Conservation (phyloP, 2,329 filamentous ascomycete species). For the Monilinia polystroma region DNA sequence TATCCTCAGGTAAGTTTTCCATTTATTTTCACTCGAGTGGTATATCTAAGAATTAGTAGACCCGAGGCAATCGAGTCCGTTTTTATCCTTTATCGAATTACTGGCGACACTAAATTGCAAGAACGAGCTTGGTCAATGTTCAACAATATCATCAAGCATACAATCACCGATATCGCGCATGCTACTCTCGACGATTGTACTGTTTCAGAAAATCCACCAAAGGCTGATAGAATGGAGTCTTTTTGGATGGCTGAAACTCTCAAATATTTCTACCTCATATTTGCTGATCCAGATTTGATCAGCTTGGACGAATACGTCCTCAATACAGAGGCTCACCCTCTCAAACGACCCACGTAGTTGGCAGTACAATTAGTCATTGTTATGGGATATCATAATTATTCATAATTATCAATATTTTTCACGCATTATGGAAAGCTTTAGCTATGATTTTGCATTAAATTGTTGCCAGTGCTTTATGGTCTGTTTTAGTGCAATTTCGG, state of each 20-base stretch:
- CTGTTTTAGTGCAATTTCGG: no score
- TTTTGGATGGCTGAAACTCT: conserved; percentile 65
- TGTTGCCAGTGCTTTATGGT: no score
- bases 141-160: conserved; percentile 45
- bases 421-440: neutral
- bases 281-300: conserved; percentile 49
- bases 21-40: conserved; percentile 23
- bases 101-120: conserved; percentile 38
- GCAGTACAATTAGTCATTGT: accelerated
- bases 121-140: conserved; percentile 51
- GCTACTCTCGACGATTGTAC: conserved; percentile 45
- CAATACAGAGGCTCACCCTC: conserved; percentile 37
- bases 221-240: conserved; percentile 54
- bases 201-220: conserved; percentile 23
- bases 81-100: conserved; percentile 54
- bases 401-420: neutral
- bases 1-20: conserved; percentile 24
- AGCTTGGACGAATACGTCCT: conserved; percentile 61
- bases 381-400: neutral
- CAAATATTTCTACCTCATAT: conserved; percentile 61
- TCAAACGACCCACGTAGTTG: conserved; percentile 36
- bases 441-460: neutral
- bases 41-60: conserved; percentile 33
- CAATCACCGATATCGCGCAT: conserved; percentile 45
- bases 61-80: conserved; percentile 67